Evolutionary conservation across 495 filamentous ascomycete species (phyloP), one percentile per base, ranked within the genome.

Genomic region (Aspergillus campestris): DNA sequence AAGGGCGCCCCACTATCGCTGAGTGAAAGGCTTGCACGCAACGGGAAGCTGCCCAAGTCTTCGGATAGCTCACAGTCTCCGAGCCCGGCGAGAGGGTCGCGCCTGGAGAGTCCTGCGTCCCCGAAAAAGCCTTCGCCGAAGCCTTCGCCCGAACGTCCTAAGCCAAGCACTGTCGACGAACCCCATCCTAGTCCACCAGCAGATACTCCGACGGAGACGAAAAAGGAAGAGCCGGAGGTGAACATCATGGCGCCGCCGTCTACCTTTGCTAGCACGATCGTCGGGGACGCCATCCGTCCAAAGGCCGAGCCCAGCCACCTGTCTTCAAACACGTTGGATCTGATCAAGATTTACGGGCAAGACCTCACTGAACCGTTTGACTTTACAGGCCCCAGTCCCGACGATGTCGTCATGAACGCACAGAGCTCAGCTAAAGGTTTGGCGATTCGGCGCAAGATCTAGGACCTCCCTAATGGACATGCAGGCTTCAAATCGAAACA

Each of bases 301-400:
- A 60, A 52, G 34, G 50, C 64, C 59, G 59, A 68, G 61, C 65
- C 46, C 53, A 64, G 56, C 60, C 65, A 64, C 59, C 46, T 67
- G 56, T 50, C 59, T 47, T 49, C 65, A 51, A 58, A 54, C 40
- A 52, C 50, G 53, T 46, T 77, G 67, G 67, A 72, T 67, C 41
- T 68, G 72, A 59, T 81, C 69, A 51, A 76, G 75, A 63, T 71
- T 52, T 59, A 68, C 60, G 63, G 61, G 53, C 57, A 64, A 44
- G 56, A 69, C 41, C 57, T 69, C 64, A 59, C 71, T 73, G 65
- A 79, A 66, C 59, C 62, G 33, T 74, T 71, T 66, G 80, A 82
- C 42, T 98, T 97, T 71, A 71, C 83, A 79, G 86, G 77, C 50
- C 92, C 92, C 44, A 96, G 91, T 62, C 92, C 92, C 54, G 92